Conservation (phyloP, 169 alveolate species). For the Cryptosporidium canis region DNA sequence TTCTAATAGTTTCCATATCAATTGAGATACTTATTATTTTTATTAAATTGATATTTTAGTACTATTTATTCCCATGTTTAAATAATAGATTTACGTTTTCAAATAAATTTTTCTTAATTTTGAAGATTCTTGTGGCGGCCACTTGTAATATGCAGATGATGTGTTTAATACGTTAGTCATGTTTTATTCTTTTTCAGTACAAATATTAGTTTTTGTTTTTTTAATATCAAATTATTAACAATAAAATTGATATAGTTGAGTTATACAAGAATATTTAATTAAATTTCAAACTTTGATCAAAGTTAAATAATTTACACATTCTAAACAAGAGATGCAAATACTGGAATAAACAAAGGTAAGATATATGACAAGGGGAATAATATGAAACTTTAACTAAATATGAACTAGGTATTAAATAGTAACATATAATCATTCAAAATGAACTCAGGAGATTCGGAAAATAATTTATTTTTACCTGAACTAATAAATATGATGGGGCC, state of each 20-base stretch:
- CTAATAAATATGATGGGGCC: slow-evolving; percentile 65
- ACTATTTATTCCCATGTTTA: neutral
- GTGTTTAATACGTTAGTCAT: slow-evolving; percentile 45
- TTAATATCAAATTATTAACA: neutral
- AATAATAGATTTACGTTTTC: neutral
- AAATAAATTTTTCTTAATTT: neutral
- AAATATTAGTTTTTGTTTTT: neutral
- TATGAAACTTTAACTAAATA: neutral
- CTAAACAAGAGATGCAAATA: neutral
- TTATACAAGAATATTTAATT: neutral
- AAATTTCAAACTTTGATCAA: neutral
- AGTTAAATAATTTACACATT: neutral
- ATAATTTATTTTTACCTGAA: slow-evolving; percentile 51
- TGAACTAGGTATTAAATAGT: neutral
- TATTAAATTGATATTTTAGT: slow-evolving; percentile 2
- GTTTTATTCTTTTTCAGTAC: neutral
- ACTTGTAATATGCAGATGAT: slow-evolving; percentile 70
- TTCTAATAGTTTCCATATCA: slow-evolving; percentile 1
- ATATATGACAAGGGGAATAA: neutral
- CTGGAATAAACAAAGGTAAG: neutral
- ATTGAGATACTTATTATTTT: slow-evolving; percentile 22
- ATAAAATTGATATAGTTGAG: too few relatives aligned
- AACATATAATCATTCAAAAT: neutral
- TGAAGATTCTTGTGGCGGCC: slow-evolving; percentile 73
- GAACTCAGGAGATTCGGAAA: neutral